Conservation (phyloP, 1,139 yeast species). For the Arxiozyma slooffiae region DNA sequence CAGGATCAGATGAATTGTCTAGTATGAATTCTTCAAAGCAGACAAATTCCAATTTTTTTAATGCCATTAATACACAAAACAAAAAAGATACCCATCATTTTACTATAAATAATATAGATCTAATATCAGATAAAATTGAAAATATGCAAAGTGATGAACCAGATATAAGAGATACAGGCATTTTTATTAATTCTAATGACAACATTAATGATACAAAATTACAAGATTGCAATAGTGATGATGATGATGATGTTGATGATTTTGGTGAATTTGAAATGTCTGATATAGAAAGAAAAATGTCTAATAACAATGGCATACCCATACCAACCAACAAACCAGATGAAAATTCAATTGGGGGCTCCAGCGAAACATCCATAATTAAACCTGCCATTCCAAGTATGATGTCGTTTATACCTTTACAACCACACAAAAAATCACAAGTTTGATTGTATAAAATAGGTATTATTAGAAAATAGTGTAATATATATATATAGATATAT, state of each 20-base stretch:
- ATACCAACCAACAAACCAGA: neutral
- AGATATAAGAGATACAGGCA: too few species aligned
- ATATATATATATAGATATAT: too few species aligned
- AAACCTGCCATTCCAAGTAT: neutral
- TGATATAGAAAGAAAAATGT: slow-evolving; percentile 6
- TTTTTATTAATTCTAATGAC: too few species aligned
- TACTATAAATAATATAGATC: neutral
- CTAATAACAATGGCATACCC: neutral
- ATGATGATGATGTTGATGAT: slow-evolving; percentile 12
- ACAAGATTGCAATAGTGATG: neutral
- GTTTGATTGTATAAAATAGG: neutral
- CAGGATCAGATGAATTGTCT: neutral
- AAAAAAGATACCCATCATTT: too few species aligned
- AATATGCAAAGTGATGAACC: too few species aligned
- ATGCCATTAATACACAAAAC: neutral
- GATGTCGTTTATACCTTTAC: slow-evolving; percentile 21
- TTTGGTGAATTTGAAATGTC: slow-evolving; percentile 12
- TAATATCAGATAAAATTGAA: neutral
- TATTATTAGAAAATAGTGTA: neutral
- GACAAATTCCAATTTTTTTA: neutral
- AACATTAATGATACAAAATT: too few species aligned
- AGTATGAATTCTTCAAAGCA: neutral
- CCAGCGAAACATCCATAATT: neutral
- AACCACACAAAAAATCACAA: slow-evolving; percentile 17
- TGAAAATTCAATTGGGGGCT: neutral